Conservation (phyloP, 108 stramenopile genomes). For the Discostella pseudostelligera region DNA sequence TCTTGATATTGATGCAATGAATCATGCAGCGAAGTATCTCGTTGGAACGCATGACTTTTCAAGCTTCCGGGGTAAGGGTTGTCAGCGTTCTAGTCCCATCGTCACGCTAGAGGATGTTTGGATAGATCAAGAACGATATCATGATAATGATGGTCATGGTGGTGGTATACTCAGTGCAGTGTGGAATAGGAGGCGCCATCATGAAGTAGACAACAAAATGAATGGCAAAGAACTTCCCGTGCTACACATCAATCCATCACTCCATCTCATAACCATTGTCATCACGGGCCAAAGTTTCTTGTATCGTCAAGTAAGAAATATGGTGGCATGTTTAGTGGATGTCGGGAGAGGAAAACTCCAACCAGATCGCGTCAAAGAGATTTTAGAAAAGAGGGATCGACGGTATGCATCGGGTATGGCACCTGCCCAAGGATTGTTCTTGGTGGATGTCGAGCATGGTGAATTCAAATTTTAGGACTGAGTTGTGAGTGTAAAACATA, state of each 20-base stretch:
- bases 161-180: slow-evolving; percentile 27
- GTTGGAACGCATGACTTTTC: slow-evolving; percentile 80
- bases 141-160: slow-evolving; percentile 23
- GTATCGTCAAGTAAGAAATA: slow-evolving; percentile 83
- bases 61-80: slow-evolving; percentile 71
- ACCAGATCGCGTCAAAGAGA: slow-evolving; percentile 48
- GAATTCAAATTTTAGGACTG: slow-evolving; percentile 60
- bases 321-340: slow-evolving; percentile 60
- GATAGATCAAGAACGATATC: slow-evolving; percentile 33
- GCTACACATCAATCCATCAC: slow-evolving; percentile 20
- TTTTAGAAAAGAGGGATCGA: slow-evolving; percentile 57
- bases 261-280: slow-evolving; percentile 58
- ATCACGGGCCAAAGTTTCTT: slow-evolving; percentile 75
- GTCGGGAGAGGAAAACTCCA: slow-evolving; percentile 61
- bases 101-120: slow-evolving; percentile 59
- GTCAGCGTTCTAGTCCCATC: slow-evolving; percentile 64
- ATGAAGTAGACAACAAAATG: not conserved
- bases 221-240: no score
- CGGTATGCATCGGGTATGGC: slow-evolving; percentile 62
- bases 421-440: slow-evolving; percentile 79
- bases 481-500: no score
- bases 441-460: slow-evolving; percentile 78
- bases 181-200: slow-evolving; percentile 1
- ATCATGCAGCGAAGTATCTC: slow-evolving; percentile 52
- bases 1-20: slow-evolving; percentile 70